Evolutionary conservation across 176 grass and related monocot genomes (phyloP), one percentile per base, ranked within the genome.

Genomic region (Avena eriantha): DNA sequence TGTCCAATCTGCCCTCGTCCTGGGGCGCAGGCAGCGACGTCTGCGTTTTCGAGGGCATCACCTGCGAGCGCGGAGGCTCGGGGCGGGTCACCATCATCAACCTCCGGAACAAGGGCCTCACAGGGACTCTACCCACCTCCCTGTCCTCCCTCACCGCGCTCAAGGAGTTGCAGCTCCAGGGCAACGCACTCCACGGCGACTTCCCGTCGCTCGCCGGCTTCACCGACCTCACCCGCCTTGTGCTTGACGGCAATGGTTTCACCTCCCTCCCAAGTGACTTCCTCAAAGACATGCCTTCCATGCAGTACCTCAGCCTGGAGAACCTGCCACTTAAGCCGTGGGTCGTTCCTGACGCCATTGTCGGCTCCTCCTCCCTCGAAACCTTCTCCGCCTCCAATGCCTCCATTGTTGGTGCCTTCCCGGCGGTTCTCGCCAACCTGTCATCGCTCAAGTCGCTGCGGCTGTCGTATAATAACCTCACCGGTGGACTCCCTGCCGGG

Each of bases 391-490:
- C 86, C 15, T 92, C 88, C 29, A 91, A 98, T 58, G 86, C 91
- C 26, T 90, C 87, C 18, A 59, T 98, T 41, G 35, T 56, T 1
- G 93, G 93, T 5, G 41, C 73, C 14, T 78, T 98, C 56, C 96
- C 93, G 0, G 88, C 79, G 13, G 85, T 93, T 75, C 82, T 98
- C 45, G 80, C 77, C 59, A 85, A 75, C 34, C 81, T 98, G 17
- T 50, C 91, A 0, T 87, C 86, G 18, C 75, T 95, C n/a, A 78
- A 65, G 82, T 48, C 12, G 16, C 70, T 98, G 55, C 76, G 88
- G 12, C 86, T 98, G 21, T 92, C 96, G 7, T 95, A 98, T 78
- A 98, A 98, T 56, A 85, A 86, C 1, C 88, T 98, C 10, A 76
- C 83, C 0, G 95, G 95, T 21, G 65, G 10, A 43, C 87, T 98